Conservation (phyloP, 139 green algal species). For the Chlorella sp. region DNA sequence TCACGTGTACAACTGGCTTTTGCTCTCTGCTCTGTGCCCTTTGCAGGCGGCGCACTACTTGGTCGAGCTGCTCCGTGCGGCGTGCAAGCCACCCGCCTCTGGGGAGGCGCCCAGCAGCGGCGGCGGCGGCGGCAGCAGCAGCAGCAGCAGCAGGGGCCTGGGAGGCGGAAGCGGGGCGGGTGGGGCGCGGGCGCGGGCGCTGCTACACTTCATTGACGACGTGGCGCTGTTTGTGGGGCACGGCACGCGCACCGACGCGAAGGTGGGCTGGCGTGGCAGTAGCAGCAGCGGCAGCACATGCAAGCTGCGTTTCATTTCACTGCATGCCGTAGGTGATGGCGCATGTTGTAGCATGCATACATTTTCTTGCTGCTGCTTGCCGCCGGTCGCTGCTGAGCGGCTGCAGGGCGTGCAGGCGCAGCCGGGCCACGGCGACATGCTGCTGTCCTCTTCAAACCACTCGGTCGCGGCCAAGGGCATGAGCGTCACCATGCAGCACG, state of each 20-base stretch:
- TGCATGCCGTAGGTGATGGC: too few relatives aligned
- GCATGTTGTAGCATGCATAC: too few relatives aligned
- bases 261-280: conserved; percentile 2
- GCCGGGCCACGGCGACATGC: too few relatives aligned
- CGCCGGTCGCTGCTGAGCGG: too few relatives aligned
- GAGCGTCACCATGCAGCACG: too few relatives aligned
- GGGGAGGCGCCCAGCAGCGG: not conserved
- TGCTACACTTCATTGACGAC: conserved; percentile 6
- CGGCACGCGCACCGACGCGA: not conserved
- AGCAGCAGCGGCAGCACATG: too few relatives aligned
- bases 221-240: conserved; percentile 15
- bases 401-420: too few relatives aligned
- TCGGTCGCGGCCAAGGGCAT: too few relatives aligned
- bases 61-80: conserved; percentile 6
- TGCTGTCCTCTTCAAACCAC: too few relatives aligned
- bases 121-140: too few relatives aligned
- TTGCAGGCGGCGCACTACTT: conserved; percentile 11
- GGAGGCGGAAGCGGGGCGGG: not conserved
- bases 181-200: not conserved
- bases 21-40: not conserved
- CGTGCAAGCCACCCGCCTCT: not conserved
- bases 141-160: not conserved
- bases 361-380: too few relatives aligned
- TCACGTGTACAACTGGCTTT: not conserved
- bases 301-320: too few relatives aligned